phyloP scores from a whole-genome alignment of 2,329 filamentous ascomycete genomes.

The Arthrobotrys entomopaga region DNA sequence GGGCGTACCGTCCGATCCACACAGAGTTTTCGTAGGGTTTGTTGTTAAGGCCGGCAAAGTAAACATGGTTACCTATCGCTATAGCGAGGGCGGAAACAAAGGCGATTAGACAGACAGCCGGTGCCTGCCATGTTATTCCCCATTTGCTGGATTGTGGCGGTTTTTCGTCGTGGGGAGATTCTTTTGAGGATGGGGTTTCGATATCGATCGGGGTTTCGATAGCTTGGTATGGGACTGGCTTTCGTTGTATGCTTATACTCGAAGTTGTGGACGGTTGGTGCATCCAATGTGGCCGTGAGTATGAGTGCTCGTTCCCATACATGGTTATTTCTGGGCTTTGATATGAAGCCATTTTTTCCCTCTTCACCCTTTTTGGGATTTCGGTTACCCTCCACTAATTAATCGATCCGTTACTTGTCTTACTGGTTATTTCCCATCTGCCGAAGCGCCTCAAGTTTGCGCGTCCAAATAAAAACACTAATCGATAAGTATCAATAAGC shows the following conservation, averaged over 20 bases:
- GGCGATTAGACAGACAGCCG: conserved; percentile 18
- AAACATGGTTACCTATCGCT: conserved; percentile 49
- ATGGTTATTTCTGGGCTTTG: conserved; percentile 35
- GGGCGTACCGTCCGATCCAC: conserved; percentile 46
- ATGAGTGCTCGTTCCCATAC: background rate
- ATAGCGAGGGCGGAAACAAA: conserved; percentile 32
- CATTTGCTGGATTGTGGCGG: conserved; percentile 32
- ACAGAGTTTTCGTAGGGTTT: conserved; percentile 43
- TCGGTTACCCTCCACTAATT: background rate
- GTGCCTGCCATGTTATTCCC: conserved; percentile 46
- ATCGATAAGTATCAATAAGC: too few species aligned
- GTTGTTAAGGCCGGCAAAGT: conserved; percentile 35
- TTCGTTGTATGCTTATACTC: conserved; percentile 25
- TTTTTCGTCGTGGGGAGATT: background rate
- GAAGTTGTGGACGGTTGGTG: conserved; percentile 9
- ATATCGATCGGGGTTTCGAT: conserved; percentile 3
- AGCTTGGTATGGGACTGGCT: conserved; percentile 36
- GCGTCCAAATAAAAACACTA: too few species aligned
- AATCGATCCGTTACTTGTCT: too few species aligned
- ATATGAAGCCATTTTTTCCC: conserved; percentile 13
- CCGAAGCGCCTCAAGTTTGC: too few species aligned
- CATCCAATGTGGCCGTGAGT: conserved; percentile 26
- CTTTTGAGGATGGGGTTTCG: conserved; percentile 8
- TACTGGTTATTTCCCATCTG: too few species aligned
- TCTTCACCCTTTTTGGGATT: background rate